A percentile compares a stretch with the other conserved stretches of the same genome.
Evolutionary conservation across 495 filamentous ascomycete species (phyloP).

Genomic region (Alectoria sarmentosa): DNA sequence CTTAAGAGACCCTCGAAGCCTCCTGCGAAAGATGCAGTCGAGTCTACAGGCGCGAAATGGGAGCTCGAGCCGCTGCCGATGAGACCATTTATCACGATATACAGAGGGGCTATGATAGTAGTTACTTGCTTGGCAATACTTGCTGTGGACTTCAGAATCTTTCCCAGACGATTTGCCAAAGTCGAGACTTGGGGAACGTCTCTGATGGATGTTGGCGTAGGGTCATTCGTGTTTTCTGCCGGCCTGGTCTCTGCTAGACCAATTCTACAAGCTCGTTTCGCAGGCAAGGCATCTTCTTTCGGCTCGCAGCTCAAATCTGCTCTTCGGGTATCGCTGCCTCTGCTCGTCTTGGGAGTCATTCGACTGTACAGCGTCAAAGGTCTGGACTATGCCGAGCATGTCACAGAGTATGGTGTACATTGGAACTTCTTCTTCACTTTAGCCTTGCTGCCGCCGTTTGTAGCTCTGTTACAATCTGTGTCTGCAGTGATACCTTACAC

Average conservation of each 20-base stretch:
- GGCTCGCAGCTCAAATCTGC: slow-evolving; percentile 51
- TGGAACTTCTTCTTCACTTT: slow-evolving; percentile 99
- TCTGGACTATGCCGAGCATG: slow-evolving; percentile 92
- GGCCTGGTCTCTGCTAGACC: slow-evolving; percentile 87
- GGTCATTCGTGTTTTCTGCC: slow-evolving; percentile 93
- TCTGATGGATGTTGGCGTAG: slow-evolving; percentile 95
- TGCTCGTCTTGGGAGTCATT: slow-evolving; percentile 73
- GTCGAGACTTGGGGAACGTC: slow-evolving; percentile 98
- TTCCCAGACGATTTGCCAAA: slow-evolving; percentile 92
- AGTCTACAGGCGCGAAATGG: slow-evolving; percentile 19
- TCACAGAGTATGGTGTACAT: slow-evolving; percentile 95
- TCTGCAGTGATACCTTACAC: slow-evolving; percentile 60
- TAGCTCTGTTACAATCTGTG: slow-evolving; percentile 71
- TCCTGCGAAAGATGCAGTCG: slow-evolving; percentile 36
- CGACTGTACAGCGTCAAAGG: slow-evolving; percentile 87
- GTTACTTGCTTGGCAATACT: slow-evolving; percentile 87
- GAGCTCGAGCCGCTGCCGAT: slow-evolving; percentile 54
- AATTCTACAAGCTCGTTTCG: slow-evolving; percentile 63
- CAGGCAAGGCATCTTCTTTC: slow-evolving; percentile 42
- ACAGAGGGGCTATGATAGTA: slow-evolving; percentile 88
- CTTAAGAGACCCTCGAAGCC: slow-evolving; percentile 50
- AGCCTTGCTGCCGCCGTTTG: slow-evolving; percentile 79
- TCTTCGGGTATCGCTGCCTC: slow-evolving; percentile 70
- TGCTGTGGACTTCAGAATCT: slow-evolving; percentile 92
- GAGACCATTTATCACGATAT: slow-evolving; percentile 86